These are phyloP conservation scores for Huiozyma naganishii DNA, from an alignment of 805 yeast species.

Conservation along the genomic window DNA sequence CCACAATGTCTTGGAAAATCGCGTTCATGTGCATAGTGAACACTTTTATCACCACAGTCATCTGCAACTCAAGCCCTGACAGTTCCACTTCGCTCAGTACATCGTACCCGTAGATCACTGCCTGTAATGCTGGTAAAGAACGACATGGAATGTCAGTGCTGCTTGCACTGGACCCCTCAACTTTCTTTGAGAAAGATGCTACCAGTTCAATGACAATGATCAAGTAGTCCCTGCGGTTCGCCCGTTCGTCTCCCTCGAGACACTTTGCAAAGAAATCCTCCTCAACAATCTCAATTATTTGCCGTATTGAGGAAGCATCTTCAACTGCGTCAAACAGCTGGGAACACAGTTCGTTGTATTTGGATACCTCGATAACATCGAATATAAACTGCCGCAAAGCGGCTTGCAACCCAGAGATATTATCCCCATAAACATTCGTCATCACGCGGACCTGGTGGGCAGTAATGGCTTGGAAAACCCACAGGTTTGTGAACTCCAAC, in stretches of 20 bases:
- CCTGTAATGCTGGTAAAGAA: constrained; percentile 8
- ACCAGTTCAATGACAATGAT: constrained; percentile 16
- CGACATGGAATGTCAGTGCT: constrained; percentile 6
- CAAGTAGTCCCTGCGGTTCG: constrained; percentile 5
- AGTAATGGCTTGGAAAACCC: constrained; percentile 24
- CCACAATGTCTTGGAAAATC: constrained; percentile 13
- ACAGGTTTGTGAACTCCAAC: constrained; percentile 22
- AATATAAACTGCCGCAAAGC: constrained; percentile 11
- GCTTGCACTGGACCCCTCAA: constrained; percentile 7
- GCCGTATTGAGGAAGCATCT: constrained; percentile 5
- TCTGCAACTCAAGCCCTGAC: constrained; percentile 4
- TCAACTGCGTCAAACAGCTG: constrained; percentile 18
- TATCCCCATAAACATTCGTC: constrained; percentile 7
- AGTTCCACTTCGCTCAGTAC: constrained; percentile 6
- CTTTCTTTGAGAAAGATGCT: constrained; percentile 14
- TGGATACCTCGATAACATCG: constrained; percentile 12
- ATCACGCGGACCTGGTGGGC: too few species aligned
- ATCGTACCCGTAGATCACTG: constrained; percentile 8
- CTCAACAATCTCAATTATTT: constrained; percentile 16
- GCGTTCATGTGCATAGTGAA: constrained; percentile 23
- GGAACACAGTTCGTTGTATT: constrained; percentile 19
- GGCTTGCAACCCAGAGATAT: neutral
- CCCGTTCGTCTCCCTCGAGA: constrained; percentile 1
- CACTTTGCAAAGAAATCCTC: constrained; percentile 17
- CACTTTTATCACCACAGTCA: constrained; percentile 19